phyloP scores from a whole-genome alignment of 1,139 yeast genomes.

The Suhomyces wounanorum region DNA sequence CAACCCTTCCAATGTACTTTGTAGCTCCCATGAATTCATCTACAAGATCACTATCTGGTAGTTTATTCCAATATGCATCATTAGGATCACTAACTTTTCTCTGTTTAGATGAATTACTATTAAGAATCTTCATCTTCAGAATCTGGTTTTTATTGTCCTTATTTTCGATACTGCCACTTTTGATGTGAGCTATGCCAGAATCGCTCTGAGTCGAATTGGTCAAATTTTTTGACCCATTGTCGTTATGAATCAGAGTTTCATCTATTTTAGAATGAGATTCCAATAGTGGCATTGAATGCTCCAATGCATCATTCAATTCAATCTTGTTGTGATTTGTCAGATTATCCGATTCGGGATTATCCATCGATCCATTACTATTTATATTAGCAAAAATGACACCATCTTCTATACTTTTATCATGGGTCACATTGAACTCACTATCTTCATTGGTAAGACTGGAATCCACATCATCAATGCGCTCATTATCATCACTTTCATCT shows the following conservation, averaged over 20 bases:
- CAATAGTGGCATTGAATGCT: background rate
- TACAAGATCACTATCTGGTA: constrained; percentile 27
- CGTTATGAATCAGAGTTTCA: too few species aligned
- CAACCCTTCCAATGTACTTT: background rate
- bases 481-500: constrained; percentile 9
- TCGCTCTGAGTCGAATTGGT: background rate
- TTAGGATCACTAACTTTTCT: constrained; percentile 20
- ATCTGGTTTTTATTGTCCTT: background rate
- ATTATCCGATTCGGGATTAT: too few species aligned
- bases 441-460: background rate
- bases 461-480: background rate
- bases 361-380: too few species aligned
- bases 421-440: background rate
- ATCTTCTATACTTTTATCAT: background rate
- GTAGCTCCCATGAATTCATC: constrained; percentile 25
- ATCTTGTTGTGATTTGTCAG: too few species aligned
- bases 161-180: background rate
- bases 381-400: background rate
- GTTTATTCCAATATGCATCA: constrained; percentile 28
- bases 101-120: background rate
- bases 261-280: background rate
- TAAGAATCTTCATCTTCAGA: background rate
- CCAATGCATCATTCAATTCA: background rate
- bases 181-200: too few species aligned
- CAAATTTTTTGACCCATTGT: too few species aligned